Evolutionary conservation across 805 yeast genomes (phyloP), one percentile per base, ranked within the genome.

Genomic region (Saccharomycopsis fodiens): DNA sequence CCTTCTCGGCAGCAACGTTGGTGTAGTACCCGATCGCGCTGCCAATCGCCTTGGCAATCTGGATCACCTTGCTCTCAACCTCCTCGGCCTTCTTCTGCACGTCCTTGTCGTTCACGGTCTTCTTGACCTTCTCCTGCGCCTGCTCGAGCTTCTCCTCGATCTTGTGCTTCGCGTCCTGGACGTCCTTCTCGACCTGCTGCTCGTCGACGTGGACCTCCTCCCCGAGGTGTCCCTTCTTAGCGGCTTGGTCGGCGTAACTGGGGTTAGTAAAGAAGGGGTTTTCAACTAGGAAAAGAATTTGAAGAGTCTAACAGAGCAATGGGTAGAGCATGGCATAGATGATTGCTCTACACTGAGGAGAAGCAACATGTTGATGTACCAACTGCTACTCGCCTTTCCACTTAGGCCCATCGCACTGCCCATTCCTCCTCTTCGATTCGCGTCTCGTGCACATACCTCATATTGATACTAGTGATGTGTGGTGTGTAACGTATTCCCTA

Each of bases 41-140:
- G 55, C 56, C 72, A 57, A 87, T 64, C 27, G 85, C 81, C 60
- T 81, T 79, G 47, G 93, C 68, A 47, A 95, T 85, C 52, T 82
- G 80, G 41, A 87, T 73, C 19, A 86, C 72, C 25, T 81, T 76
- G 50, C 76, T 78, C 61, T 93, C 97, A 41, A 76, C 72, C 46
- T 85, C 93, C 22, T 56, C 57, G 8, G 59, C 54, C 51, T 60
- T 57, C 47, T 57, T 54, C 15, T 58, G 56, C 4, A 61, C 54
- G 45, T 60, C 59, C 38, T 60, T 47, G 48, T 58, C 62, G 17
- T 63, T 62, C 22, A 58, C 54, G 20, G 55, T 58, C 53, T 55
- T 52, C 36, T 57, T 55, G 27, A 63, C 65, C 35, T 66, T 62
- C 43, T 62, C 58, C 32, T 54, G 54, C 20, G 53, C 52, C 8